A percentile compares a stretch with the other conserved stretches of the same genome.
Evolutionary conservation across 1,284 basidiomycete species (phyloP).

Genomic region (Cystobasidium slooffiae): DNA sequence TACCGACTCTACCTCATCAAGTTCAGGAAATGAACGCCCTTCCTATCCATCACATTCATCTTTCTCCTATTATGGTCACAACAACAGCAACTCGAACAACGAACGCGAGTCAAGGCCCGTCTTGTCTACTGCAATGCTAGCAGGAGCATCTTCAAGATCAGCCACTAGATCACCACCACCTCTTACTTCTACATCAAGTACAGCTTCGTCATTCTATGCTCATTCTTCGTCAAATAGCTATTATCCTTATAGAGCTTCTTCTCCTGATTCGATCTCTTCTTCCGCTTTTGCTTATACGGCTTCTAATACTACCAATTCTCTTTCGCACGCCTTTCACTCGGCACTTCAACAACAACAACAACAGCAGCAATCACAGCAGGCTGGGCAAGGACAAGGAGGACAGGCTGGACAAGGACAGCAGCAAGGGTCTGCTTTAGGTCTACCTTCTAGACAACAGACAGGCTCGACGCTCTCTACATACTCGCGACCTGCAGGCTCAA

Average conservation of each 20-base stretch:
- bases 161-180: conserved; percentile 20
- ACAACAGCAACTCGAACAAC: not conserved
- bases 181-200: not conserved
- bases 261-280: conserved; percentile 16
- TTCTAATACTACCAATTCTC: conserved; percentile 31
- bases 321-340: conserved; percentile 24
- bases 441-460: not conserved
- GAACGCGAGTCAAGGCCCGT: not conserved
- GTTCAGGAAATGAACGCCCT: conserved; percentile 1
- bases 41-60: not conserved
- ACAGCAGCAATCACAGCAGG: not conserved
- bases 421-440: not conserved
- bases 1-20: conserved; percentile 13
- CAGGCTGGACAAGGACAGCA: not conserved
- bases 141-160: conserved; percentile 4
- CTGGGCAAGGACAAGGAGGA: not conserved
- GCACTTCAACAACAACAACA: conserved; percentile 13
- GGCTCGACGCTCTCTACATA: conserved; percentile 3
- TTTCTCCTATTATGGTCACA: not conserved
- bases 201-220: not conserved
- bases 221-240: not conserved
- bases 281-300: conserved; percentile 24
- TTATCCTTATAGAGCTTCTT: conserved; percentile 6
- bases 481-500: conserved; percentile 12
- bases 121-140: not conserved